Base-by-base conservation (phyloP, 2,329 filamentous ascomycete genomes). In the Penicillium sp. region DNA sequence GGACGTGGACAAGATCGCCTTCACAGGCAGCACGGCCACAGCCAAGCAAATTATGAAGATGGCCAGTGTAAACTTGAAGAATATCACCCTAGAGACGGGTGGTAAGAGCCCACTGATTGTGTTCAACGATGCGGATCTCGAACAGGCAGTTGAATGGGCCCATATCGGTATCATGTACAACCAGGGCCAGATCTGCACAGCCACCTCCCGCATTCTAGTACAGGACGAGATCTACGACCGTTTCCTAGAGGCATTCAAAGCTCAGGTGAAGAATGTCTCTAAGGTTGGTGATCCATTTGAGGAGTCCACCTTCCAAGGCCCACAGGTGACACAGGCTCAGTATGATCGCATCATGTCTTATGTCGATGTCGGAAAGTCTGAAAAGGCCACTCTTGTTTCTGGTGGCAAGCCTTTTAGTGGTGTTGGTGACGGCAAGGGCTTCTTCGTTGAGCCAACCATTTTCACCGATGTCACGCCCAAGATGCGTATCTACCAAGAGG, bases 131-230 rank as follows among this genome's bases (percentile, higher is more conserved):
- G 85, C 85, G 6, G 84, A 88, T 56, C 65, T 88, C 25, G 83
- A 86, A 6, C 82, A 87, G 68, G 85, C 86, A 4, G 86, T 89
- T 13, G 84, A 87, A 60, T 90, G 88, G 84, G 78, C 81, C 16
- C 85, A 88, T 58, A 66, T 73, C 13, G 77, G 77, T n/a, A 79
- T 80, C 61, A 78, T 80, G 75, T 71, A 72, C 57, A 72, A 72
- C 55, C 69, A 72, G 44, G 69, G 69, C 25, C 69, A 72, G 47
- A 66, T 72, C 18, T 72, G 69, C 57, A 71, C 69, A 3, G 67
- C 69, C 4, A 72, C 69, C 4, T 71, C 68, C 16, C 69, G 69
- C 5, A 67, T 65, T 21, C 34, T 65, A 3, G 63, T 65, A n/a
- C 63, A 65, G 34, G 60, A 65, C 27, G 48, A 61, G 49, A 64